Conservation (phyloP, 202 grass and related monocot genomes). For the Brachypodium distachyon region DNA sequence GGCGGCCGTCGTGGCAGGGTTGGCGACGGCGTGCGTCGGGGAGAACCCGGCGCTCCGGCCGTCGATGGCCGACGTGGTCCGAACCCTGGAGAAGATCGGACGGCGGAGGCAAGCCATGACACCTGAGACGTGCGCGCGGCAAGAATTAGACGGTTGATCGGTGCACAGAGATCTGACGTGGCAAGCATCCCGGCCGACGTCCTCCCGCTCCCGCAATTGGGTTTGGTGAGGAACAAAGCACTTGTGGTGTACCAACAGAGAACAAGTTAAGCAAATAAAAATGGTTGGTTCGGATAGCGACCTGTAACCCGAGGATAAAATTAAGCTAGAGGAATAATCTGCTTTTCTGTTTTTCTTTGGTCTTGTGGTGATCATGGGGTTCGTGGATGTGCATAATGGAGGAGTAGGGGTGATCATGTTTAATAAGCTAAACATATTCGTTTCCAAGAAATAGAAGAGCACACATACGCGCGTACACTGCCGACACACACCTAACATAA, state of each 20-base stretch:
- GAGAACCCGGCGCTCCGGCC: conserved; percentile 70
- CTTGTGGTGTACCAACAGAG: neutral
- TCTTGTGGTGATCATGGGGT: neutral
- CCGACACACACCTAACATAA: too few species aligned
- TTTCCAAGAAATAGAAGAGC: too few species aligned
- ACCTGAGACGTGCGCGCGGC: neutral
- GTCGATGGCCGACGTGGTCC: conserved; percentile 59
- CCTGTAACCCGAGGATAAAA: neutral
- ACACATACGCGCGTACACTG: too few species aligned
- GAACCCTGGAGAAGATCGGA: conserved; percentile 35
- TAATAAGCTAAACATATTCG: too few species aligned
- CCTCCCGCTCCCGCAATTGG: neutral
- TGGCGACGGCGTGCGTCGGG: conserved; percentile 46
- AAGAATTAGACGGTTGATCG: neutral
- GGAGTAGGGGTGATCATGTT: neutral
- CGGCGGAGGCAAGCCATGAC: neutral
- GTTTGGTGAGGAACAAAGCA: conserved; percentile 23
- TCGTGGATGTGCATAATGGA: neutral
- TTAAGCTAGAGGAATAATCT: neutral
- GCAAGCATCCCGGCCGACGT: neutral
- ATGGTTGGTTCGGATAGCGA: conserved; percentile 1
- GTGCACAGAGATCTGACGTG: neutral
- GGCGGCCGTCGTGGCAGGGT: conserved; percentile 10
- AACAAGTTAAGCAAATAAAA: neutral
- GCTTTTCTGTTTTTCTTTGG: neutral